phyloP scores from a whole-genome alignment of 106 monocot species.

The Hemerocallis citrina region DNA sequence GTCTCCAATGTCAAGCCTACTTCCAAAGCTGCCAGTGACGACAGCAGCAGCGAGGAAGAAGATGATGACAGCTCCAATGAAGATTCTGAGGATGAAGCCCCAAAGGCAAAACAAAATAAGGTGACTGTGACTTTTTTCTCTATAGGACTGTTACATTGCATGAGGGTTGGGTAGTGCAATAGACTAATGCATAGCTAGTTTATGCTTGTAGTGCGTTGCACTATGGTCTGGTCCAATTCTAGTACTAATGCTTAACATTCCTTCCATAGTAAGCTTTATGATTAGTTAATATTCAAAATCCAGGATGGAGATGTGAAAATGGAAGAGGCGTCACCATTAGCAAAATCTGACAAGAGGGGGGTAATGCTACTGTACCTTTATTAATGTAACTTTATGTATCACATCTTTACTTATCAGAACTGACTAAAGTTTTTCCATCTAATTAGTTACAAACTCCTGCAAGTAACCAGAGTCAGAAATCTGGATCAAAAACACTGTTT shows the following conservation, averaged over 20 bases:
- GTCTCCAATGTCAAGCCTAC: no score
- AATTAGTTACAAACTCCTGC: conserved; percentile 53
- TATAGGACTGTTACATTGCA: no score
- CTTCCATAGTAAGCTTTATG: no score
- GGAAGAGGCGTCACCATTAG: conserved; percentile 28
- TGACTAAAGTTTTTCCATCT: neutral
- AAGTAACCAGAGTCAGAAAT: neutral
- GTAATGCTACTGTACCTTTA: conserved; percentile 16
- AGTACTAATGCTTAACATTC: no score
- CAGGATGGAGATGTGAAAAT: conserved; percentile 53
- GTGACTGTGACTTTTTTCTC: neutral
- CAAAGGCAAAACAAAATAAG: conserved; percentile 18
- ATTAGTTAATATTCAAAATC: no score
- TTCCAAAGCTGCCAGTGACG: conserved; percentile 19
- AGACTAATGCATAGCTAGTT: no score
- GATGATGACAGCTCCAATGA: conserved; percentile 59
- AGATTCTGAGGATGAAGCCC: no score
- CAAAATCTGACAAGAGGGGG: conserved; percentile 18
- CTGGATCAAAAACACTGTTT: conserved; percentile 66
- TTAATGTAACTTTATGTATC: neutral
- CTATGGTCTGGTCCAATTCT: no score
- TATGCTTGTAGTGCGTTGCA: no score
- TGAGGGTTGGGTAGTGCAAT: no score
- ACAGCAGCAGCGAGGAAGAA: conserved; percentile 45
- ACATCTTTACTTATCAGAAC: no score